These are phyloP conservation scores for Solanum sitiens DNA, from an alignment of 257 asterid genomes.

Conservation along the genomic window DNA sequence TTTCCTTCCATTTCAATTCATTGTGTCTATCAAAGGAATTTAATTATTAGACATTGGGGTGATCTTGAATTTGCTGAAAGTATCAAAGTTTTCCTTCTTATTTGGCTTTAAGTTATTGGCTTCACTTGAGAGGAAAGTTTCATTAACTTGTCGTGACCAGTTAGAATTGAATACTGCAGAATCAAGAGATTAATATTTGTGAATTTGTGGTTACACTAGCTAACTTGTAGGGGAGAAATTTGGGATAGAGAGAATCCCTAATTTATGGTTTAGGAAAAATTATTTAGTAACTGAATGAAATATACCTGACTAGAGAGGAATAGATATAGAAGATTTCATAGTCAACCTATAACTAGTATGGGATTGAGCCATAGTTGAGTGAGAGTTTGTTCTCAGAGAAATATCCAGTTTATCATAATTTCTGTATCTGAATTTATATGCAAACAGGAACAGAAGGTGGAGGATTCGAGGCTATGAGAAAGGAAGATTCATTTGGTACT, in stretches of 20 bases:
- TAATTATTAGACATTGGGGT: neutral
- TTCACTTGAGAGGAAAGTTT: neutral
- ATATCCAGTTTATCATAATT: neutral
- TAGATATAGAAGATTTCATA: neutral
- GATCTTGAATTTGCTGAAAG: neutral
- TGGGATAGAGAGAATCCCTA: neutral
- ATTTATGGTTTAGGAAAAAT: neutral
- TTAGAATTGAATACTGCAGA: neutral
- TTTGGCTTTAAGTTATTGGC: neutral
- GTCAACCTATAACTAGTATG: neutral
- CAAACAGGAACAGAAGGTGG: neutral
- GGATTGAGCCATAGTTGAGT: neutral
- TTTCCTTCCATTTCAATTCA: neutral
- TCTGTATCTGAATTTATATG: neutral
- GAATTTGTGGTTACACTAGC: neutral
- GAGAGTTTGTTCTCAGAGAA: neutral
- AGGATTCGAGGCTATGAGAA: neutral
- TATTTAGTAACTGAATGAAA: neutral
- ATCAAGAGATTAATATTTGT: neutral
- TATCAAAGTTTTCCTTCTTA: neutral
- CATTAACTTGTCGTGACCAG: neutral
- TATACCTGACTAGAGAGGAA: neutral
- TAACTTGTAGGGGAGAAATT: neutral
- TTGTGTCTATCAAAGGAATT: neutral
- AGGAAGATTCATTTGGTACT: neutral